Percentiles rank a stretch among this genome's conserved stretches.
Evolutionary conservation across 2,329 filamentous ascomycete species (phyloP).

Genomic region (Parafenestella ontariensis): DNA sequence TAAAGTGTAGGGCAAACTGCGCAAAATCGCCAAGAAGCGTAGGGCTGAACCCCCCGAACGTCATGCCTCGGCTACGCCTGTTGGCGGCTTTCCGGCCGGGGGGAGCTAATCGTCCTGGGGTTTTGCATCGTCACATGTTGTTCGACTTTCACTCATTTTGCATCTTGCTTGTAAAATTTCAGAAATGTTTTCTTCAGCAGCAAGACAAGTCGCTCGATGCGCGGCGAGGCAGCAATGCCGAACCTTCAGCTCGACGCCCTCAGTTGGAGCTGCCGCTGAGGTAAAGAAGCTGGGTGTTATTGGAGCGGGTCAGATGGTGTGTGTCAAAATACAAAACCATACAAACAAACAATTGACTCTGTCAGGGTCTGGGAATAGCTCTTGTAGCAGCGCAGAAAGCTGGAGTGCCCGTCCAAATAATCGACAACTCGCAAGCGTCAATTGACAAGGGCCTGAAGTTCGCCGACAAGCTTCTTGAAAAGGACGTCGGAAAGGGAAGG

Average conservation of each 20-base stretch:
- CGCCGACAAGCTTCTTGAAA: conserved; percentile 91
- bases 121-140: conserved; percentile 26
- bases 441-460: conserved; percentile 90
- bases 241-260: conserved; percentile 72
- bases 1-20: conserved; percentile 38
- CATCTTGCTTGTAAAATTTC: neutral
- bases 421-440: conserved; percentile 84
- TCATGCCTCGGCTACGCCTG: conserved; percentile 29
- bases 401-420: conserved; percentile 79
- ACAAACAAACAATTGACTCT: conserved; percentile 26
- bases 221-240: conserved; percentile 46
- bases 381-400: conserved; percentile 89
- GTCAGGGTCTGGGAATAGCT: conserved; percentile 90
- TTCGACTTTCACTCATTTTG: neutral
- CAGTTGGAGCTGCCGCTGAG: conserved; percentile 66
- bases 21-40: conserved; percentile 32
- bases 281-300: conserved; percentile 90
- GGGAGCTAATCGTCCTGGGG: neutral
- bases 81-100: conserved; percentile 35
- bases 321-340: conserved; percentile 27
- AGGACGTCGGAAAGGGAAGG: conserved; percentile 87
- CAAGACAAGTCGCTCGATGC: conserved; percentile 36
- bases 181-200: conserved; percentile 43
- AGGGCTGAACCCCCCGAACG: conserved; percentile 7
- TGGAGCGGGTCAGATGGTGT: conserved; percentile 94